Evolutionary conservation across 2,329 filamentous ascomycete species (phyloP), one percentile per base, ranked within the genome.

Genomic region (Aspergillus novoparasiticus): DNA sequence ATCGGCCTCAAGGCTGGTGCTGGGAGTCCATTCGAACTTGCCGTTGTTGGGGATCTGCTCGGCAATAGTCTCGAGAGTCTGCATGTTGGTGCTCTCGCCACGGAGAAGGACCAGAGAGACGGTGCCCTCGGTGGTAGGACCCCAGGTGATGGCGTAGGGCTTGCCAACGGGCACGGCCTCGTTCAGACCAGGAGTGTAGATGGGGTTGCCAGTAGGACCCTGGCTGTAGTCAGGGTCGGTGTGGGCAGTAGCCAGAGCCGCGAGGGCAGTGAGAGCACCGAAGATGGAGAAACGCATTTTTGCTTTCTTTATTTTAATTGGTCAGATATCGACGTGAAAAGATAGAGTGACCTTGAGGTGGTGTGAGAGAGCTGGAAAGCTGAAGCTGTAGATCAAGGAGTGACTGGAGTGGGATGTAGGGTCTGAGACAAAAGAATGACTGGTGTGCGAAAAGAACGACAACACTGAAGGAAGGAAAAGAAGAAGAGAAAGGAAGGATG

Each of bases 31-130:
- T 62, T 66, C 55, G 80, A 80, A 88, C 66, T 70, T 73, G 64
- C 87, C 87, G 63, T 73, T 80, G 83, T 89, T 89, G 71, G 75
- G 66, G 75, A 86, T 84, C 66, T 75, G 73, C 74, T 86, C 82
- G 64, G 81, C 83, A 66, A 87, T 81, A 63, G 84, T 78, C 68
- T 78, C 76, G 67, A 85, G 75, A 51, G 84, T 82, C 46, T 80
- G 69, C 55, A 86, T 81, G 78, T 89, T 86, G 76, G 64, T 79
- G 68, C 82, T 79, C 36, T 86, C 86, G 36, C 87, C 87, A 72
- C 84, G 84, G 69, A 88, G 84, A 67, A 89, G 84, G 64, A 86
- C 74, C 62, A 90, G 78, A n/a, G 85, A 85, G 72, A 89, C 79
- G 34, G 67, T 66, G 28, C 76, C 75, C 16, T 66, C 57, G 60